Base-by-base conservation (phyloP, 805 yeast species). In the Teunomyces pallodes region DNA sequence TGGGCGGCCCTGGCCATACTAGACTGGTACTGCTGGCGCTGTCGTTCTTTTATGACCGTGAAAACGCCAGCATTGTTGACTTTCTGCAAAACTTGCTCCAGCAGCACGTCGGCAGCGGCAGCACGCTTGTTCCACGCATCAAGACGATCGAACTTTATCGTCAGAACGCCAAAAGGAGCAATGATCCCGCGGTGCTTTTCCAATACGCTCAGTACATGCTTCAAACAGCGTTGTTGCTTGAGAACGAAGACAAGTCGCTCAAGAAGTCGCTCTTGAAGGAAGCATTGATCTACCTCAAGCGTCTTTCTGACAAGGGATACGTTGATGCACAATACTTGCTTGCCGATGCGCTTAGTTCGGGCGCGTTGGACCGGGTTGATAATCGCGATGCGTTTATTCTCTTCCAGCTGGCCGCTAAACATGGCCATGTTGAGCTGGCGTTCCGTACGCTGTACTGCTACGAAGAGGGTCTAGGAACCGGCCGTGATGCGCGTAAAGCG, bases 391-490 rank as follows among this genome's bases (percentile, higher is more conserved):
- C 97, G 1, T 84, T 89, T 57, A 56, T 65, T 1, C 76, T 88
- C 47, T 94, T 94, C 64, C 90, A 86, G 61, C 74, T 87, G 31
- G 96, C 98, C 5, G 97, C 97, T 2, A 92, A 94, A 62, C 92
- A 89, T 57, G 94, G 92, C 26, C 98, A 92, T 64, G 78, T 87
- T 4, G 98, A 92, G 64, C 82, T 94, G 43, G 90, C 96, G 0
- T 94, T 87, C 67, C 80, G 98, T 57, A 87, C 96, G 0, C 89
- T 97, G 0, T 80, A 87, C 46, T 92, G 97, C 67, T 87, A 85
- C 57, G 96, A 91, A 66, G 95, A 90, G 67, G 99, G 99, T 13
- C 74, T 91, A 66, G 99, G 99, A 3, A 86, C 92, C 4, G 83
- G 89, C 16, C 79, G 94, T 56, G 97, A 94, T 65, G 84, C 96